Percentiles rank a stretch among this genome's conserved stretches.
Conservation (phyloP, 768 basidiomycete species). For the Phanerodontia chrysosporium region DNA sequence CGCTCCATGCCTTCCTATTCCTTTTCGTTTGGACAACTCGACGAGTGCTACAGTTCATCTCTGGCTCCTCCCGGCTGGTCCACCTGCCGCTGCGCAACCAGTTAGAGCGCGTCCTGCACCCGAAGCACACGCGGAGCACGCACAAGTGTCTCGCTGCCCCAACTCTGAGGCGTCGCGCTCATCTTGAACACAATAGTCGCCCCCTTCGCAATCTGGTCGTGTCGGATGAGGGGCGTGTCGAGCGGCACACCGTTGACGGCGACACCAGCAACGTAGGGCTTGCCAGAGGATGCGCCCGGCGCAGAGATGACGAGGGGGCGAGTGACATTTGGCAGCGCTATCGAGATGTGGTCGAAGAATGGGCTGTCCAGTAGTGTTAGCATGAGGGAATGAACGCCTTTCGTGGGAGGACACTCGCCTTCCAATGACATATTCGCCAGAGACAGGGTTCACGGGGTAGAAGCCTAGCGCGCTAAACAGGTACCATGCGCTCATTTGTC, state of each 20-base stretch:
- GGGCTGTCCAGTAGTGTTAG: constrained; percentile 27
- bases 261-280: constrained; percentile 56
- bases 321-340: constrained; percentile 45
- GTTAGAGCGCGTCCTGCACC: background rate
- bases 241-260: constrained; percentile 48
- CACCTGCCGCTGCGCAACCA: background rate
- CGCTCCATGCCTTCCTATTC: no score
- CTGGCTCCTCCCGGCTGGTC: background rate
- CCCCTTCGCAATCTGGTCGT: constrained; percentile 57
- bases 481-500: constrained; percentile 90
- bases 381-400: background rate
- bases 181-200: constrained; percentile 62
- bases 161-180: constrained; percentile 44
- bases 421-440: constrained; percentile 71
- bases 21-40: no score
- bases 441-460: constrained; percentile 81
- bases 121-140: background rate
- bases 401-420: constrained; percentile 39
- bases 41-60: background rate
- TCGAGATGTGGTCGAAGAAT: constrained; percentile 49
- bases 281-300: constrained; percentile 48
- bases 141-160: constrained; percentile 34
- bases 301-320: constrained; percentile 49
- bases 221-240: constrained; percentile 46
- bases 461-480: constrained; percentile 80